Percentiles rank a stretch among this genome's conserved stretches.
phyloP scores from a whole-genome alignment of 1,284 basidiomycete species.

The Mycena citricolor region DNA sequence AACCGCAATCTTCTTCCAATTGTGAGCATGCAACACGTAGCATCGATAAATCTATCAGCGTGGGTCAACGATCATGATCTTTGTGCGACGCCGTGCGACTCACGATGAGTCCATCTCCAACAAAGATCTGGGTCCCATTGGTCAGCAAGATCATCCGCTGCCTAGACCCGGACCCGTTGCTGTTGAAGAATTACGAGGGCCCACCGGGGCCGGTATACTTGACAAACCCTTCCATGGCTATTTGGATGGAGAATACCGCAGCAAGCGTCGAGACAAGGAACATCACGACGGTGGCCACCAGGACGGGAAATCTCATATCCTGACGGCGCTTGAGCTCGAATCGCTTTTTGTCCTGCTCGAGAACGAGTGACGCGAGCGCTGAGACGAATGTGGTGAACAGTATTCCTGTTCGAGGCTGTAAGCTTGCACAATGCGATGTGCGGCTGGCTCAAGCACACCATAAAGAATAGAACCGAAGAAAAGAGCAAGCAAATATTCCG shows the following conservation, averaged over 20 bases:
- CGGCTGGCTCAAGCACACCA: too few species aligned
- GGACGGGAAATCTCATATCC: background rate
- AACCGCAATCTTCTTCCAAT: background rate
- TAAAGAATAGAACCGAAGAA: conserved; percentile 1
- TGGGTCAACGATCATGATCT: background rate
- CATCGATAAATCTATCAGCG: conserved; percentile 2
- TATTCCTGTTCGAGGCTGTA: too few species aligned
- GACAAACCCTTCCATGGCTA: conserved; percentile 1
- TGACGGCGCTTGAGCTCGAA: background rate
- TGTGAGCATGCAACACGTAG: background rate
- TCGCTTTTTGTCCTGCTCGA: background rate
- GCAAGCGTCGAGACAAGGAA: conserved; percentile 1
- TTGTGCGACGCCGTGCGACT: background rate
- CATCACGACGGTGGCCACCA: background rate
- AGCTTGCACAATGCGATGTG: background rate
- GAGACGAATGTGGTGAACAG: background rate
- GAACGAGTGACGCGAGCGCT: background rate
- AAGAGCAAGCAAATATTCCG: too few species aligned
- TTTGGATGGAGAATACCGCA: background rate
- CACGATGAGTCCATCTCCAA: background rate
- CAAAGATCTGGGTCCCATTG: background rate
- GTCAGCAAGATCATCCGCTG: background rate
- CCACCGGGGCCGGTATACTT: conserved; percentile 2
- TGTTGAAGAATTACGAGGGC: background rate
- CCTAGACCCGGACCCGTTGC: background rate